Evolutionary conservation across 176 grass and related monocot species (phyloP).

Genomic region (Dactylis glomerata): DNA sequence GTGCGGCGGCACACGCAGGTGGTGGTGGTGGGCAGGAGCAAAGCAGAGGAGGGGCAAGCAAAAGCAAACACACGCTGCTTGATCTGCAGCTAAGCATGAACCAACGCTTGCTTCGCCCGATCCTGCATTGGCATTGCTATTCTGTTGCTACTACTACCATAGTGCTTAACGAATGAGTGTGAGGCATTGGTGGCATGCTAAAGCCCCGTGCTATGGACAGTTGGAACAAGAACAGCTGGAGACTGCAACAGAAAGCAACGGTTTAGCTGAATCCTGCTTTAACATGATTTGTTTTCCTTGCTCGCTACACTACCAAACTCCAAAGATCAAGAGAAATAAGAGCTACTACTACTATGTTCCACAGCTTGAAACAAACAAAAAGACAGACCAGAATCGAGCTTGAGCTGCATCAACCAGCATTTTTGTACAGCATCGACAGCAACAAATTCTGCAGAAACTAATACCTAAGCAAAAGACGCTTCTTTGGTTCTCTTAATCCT

Average conservation of each 20-base stretch:
- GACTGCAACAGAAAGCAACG: constrained; percentile 40
- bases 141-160: constrained; percentile 9
- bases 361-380: constrained; percentile 42
- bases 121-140: constrained; percentile 18
- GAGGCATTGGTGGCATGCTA: constrained; percentile 14
- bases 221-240: constrained; percentile 52
- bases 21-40: neutral
- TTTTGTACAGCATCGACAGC: constrained; percentile 29
- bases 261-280: constrained; percentile 17
- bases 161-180: neutral
- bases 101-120: neutral
- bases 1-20: constrained; percentile 13
- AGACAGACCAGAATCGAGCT: constrained; percentile 18
- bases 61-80: neutral
- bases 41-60: neutral
- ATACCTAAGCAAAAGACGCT: constrained; percentile 33
- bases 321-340: constrained; percentile 1
- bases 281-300: neutral
- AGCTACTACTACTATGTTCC: constrained; percentile 10
- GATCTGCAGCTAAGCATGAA: neutral
- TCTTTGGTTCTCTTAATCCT: neutral
- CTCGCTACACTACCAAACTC: neutral
- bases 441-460: constrained; percentile 9
- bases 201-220: constrained; percentile 14
- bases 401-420: neutral